Percentiles rank a stretch among this genome's conserved stretches.
Evolutionary conservation across 306 rosid species (phyloP).

Genomic region (Carpinus fangiana): DNA sequence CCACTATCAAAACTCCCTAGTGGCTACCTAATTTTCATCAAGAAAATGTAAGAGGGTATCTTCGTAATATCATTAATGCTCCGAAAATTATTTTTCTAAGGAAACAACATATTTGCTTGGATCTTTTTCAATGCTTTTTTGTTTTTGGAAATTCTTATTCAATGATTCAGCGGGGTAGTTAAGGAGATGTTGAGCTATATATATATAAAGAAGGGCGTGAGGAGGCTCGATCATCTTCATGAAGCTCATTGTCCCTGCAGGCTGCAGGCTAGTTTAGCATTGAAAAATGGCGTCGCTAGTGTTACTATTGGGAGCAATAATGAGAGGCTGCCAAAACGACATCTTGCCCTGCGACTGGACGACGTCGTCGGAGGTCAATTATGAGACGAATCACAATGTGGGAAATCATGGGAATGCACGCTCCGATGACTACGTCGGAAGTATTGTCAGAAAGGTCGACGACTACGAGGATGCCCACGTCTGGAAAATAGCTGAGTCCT

Average conservation of each 20-base stretch:
- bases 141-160: neutral
- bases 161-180: neutral
- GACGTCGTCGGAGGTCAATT: conserved; percentile 7
- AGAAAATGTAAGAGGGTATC: neutral
- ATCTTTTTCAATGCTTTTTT: neutral
- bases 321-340: conserved; percentile 32
- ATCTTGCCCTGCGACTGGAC: neutral
- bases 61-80: neutral
- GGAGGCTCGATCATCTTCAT: neutral
- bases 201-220: neutral
- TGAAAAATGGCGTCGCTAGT: conserved; percentile 44
- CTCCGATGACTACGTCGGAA: conserved; percentile 22
- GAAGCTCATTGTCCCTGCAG: neutral
- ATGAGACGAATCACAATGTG: conserved; percentile 2
- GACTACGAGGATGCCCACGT: conserved; percentile 25
- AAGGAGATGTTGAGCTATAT: neutral
- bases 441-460: conserved; percentile 5
- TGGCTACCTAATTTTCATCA: neutral
- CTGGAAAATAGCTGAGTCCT: conserved; percentile 37
- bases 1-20: too few relatives aligned
- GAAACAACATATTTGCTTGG: neutral
- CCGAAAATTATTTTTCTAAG: neutral
- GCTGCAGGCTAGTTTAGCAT: neutral
- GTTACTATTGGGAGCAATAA: conserved; percentile 39
- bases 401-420: conserved; percentile 22